Evolutionary conservation across 23 red algal species (phyloP).

Genomic region (Chondrus crispus): DNA sequence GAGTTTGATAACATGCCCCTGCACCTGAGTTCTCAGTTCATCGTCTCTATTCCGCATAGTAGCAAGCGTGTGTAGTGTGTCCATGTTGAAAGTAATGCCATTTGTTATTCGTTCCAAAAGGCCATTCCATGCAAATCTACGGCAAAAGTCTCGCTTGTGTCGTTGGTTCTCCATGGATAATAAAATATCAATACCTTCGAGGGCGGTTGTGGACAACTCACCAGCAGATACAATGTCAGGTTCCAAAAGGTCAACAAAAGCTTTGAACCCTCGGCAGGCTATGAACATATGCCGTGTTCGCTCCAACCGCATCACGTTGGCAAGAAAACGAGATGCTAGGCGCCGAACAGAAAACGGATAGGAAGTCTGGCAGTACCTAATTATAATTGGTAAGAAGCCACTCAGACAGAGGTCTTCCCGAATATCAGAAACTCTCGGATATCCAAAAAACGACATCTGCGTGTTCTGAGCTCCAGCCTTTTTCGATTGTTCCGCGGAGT

Average conservation of each 20-base stretch:
- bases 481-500: background rate
- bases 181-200: constrained; percentile 65
- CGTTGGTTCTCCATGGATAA: constrained; percentile 80
- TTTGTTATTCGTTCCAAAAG: constrained; percentile 69
- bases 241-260: constrained; percentile 72
- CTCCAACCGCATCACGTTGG: constrained; percentile 39
- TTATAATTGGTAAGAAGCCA: constrained; percentile 65
- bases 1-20: constrained; percentile 58
- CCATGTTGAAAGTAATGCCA: constrained; percentile 50
- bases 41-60: background rate
- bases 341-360: constrained; percentile 37
- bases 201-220: constrained; percentile 52
- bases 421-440: constrained; percentile 60
- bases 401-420: constrained; percentile 61
- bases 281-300: constrained; percentile 62
- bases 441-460: constrained; percentile 33
- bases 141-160: constrained; percentile 83
- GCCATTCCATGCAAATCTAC: constrained; percentile 70
- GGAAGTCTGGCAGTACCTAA: constrained; percentile 41
- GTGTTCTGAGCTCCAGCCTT: background rate
- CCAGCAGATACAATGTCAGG: constrained; percentile 29
- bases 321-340: constrained; percentile 50
- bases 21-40: background rate
- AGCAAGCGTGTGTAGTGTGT: background rate
- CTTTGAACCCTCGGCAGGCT: constrained; percentile 56